Base-by-base conservation (phyloP, 192 early-diverging fungal genomes). In the Chytriomyces confervae region DNA sequence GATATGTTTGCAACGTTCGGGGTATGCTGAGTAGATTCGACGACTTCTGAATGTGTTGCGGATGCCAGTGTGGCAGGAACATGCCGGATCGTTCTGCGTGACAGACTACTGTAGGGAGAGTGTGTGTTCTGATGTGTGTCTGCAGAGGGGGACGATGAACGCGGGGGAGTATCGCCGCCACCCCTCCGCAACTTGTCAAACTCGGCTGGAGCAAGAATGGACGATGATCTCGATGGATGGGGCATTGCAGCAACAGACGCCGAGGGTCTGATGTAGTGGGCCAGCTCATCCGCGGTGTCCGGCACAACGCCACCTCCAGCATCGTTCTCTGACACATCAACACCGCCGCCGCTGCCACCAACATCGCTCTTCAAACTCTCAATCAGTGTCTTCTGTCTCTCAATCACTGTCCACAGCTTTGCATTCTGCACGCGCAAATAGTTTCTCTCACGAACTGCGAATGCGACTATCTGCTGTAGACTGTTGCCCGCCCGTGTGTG, bases 381-480 rank as follows among this genome's bases (percentile, higher is more conserved):
- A 68, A 97, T 96, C 68, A 95, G 93, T 57, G 86, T 79, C 63
- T 94, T 85, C 84, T 97, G 95, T 70, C 93, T 92, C 78, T 97
- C 95, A 76, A 96, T 94, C 70, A 96, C 92, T 80, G 92, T 93
- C 93, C 95, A 96, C 29, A 97, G 87, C 72, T 93, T 91, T 45
- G 92, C 93, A 68, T 95, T 96, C 80, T 97, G 94, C 45, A 84
- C 82, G 61, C 91, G 90, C 68, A 94, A 88, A 6, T 90, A 85
- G 75, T 94, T 90, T 62, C 94, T 71, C 75, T 84, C 79, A 9
- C 60, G 66, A 16, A 80, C 75, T n/a, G 79, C 76, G 49, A 43
- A 46, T 1, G n/a, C 66, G 27, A 69, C 50, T 23, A 50, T 13
- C 24, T 10, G 13, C 13, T 53, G 20, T 18, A 29, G 20, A 23